Conservation (phyloP, 768 basidiomycete genomes). For the Filobasidium floriforme region DNA sequence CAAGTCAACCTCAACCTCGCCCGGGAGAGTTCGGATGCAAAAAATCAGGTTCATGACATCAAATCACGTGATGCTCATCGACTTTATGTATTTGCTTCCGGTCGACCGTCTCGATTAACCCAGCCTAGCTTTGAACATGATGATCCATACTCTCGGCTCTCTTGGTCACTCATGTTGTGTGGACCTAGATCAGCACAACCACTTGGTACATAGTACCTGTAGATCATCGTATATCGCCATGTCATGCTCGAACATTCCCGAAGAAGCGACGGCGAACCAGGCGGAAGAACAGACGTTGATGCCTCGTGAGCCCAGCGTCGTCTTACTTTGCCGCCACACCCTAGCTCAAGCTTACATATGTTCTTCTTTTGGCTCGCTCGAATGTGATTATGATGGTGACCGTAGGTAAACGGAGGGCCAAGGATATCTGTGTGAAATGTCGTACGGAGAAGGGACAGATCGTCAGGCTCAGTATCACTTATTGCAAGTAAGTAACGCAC, state of each 20-base stretch:
- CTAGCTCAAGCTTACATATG: too few species aligned
- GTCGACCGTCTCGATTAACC: too few species aligned
- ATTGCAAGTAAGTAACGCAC: constrained; percentile 29
- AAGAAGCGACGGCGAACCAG: constrained; percentile 18
- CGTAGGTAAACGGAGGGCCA: constrained; percentile 26
- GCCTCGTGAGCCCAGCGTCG: constrained; percentile 28
- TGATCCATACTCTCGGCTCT: too few species aligned
- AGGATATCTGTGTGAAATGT: constrained; percentile 33
- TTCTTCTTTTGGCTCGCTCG: too few species aligned
- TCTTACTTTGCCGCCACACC: too few species aligned
- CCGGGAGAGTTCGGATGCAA: background rate
- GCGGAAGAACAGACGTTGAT: constrained; percentile 32
- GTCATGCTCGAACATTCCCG: constrained; percentile 37
- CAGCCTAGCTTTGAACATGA: too few species aligned
- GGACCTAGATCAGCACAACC: too few species aligned
- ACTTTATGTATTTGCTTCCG: too few species aligned
- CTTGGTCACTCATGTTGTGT: too few species aligned
- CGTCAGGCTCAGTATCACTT: constrained; percentile 32
- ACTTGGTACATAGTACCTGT: too few species aligned
- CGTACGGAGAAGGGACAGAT: constrained; percentile 29
- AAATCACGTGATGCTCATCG: background rate
- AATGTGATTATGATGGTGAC: too few species aligned
- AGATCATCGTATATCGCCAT: too few species aligned
- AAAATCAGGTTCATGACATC: background rate
- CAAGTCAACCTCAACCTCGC: background rate